phyloP scores from a whole-genome alignment of 169 alveolate species.

The Babesia bovis region DNA sequence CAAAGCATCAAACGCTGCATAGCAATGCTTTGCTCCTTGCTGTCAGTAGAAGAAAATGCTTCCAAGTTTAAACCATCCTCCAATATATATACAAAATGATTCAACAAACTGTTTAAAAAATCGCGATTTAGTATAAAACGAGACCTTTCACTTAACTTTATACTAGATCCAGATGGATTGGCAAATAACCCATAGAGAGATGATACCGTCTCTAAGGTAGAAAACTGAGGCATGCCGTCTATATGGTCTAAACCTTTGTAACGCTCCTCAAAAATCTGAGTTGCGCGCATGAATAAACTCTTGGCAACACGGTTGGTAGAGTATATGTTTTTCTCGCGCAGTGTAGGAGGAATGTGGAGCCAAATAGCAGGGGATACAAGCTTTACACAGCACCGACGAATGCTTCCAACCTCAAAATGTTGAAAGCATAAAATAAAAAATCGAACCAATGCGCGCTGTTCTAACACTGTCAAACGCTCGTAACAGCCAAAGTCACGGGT shows the following conservation, averaged over 20 bases:
- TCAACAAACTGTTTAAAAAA: conserved; percentile 52
- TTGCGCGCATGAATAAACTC: conserved; percentile 28
- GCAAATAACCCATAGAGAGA: conserved; percentile 27
- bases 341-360: conserved; percentile 51
- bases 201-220: conserved; percentile 1
- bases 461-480: conserved; percentile 48
- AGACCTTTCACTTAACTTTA: conserved; percentile 27
- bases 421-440: conserved; percentile 61
- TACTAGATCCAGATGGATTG: not conserved
- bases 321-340: conserved; percentile 46
- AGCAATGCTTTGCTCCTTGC: conserved; percentile 2
- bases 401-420: conserved; percentile 48
- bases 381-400: conserved; percentile 57
- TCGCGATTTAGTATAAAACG: conserved; percentile 48
- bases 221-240: not conserved
- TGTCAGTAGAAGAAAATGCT: conserved; percentile 26
- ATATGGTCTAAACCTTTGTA: conserved; percentile 26
- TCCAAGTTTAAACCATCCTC: conserved; percentile 52
- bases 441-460: conserved; percentile 61
- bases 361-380: conserved; percentile 63
- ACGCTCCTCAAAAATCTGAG: conserved; percentile 17
- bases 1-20: conserved; percentile 61
- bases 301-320: conserved; percentile 48
- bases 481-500: conserved; percentile 17
- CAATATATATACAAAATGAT: conserved; percentile 58